These are phyloP conservation scores for Suillus subaureus DNA, from an alignment of 768 basidiomycete species.

Conservation along the genomic window DNA sequence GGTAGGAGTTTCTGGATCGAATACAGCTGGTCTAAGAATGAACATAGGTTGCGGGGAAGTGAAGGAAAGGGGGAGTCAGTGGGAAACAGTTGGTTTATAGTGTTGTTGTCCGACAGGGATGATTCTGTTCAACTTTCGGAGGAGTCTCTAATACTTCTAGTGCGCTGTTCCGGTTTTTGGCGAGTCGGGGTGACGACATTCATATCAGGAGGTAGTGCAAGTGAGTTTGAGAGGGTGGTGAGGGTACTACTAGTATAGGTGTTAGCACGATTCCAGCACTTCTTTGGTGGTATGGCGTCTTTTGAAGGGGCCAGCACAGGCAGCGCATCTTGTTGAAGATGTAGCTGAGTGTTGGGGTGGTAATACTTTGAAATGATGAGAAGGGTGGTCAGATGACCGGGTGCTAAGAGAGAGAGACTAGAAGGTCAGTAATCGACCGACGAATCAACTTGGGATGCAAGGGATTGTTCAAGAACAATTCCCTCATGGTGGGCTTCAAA, in stretches of 20 bases:
- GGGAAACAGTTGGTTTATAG: too few relatives aligned
- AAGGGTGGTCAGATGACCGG: not conserved
- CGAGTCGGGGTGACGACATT: too few relatives aligned
- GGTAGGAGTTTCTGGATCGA: too few relatives aligned
- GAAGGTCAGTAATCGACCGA: not conserved
- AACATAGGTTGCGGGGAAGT: too few relatives aligned
- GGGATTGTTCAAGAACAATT: not conserved
- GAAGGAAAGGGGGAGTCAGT: too few relatives aligned
- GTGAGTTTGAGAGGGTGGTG: too few relatives aligned
- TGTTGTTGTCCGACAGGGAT: too few relatives aligned
- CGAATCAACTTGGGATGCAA: not conserved
- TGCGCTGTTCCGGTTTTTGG: too few relatives aligned
- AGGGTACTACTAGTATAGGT: not conserved
- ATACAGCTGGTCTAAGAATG: too few relatives aligned
- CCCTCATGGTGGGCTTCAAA: not conserved
- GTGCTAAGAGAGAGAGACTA: not conserved
- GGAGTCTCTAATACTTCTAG: too few relatives aligned
- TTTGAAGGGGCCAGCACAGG: not conserved
- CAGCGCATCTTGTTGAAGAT: not conserved
- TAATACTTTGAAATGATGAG: not conserved
- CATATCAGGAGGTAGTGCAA: too few relatives aligned
- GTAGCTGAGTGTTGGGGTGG: not conserved
- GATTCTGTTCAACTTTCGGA: too few relatives aligned
- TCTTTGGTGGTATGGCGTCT: not conserved
- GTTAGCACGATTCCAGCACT: rapidly evolving